Percentiles rank a stretch among this genome's conserved stretches.
phyloP scores from a whole-genome alignment of 2,329 filamentous ascomycete species.

The Cladosporium sp. region DNA sequence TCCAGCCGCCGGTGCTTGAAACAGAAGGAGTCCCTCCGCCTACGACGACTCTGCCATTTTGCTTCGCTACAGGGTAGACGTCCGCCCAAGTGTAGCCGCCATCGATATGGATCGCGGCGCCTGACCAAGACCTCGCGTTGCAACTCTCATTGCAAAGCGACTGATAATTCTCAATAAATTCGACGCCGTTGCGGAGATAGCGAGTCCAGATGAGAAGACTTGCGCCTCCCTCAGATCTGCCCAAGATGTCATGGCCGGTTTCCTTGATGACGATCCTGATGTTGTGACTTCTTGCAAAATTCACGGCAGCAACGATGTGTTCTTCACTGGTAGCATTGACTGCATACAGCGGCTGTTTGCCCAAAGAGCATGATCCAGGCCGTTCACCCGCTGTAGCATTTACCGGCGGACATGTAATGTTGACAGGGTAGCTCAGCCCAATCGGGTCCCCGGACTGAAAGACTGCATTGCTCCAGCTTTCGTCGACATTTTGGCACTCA shows the following conservation, averaged over 20 bases:
- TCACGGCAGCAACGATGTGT: constrained; percentile 33
- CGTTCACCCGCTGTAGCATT: constrained; percentile 19
- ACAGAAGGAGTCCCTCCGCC: constrained; percentile 20
- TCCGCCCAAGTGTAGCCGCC: constrained; percentile 31
- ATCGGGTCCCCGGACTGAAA: constrained; percentile 26
- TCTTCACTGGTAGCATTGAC: constrained; percentile 31
- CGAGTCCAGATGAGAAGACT: constrained; percentile 29
- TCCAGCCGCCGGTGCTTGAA: constrained; percentile 21
- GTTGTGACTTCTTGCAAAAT: constrained; percentile 33
- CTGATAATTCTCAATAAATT: constrained; percentile 21
- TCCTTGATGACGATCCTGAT: constrained; percentile 46
- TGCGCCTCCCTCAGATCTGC: constrained; percentile 27
- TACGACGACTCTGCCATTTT: constrained; percentile 26
- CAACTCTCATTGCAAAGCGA: constrained; percentile 17
- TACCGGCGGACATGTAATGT: constrained; percentile 24
- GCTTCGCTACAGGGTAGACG: constrained; percentile 25
- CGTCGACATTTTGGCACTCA: constrained; percentile 22
- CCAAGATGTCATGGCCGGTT: constrained; percentile 49
- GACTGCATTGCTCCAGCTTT: constrained; percentile 22
- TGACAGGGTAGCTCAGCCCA: constrained; percentile 25
- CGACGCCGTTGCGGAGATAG: constrained; percentile 26
- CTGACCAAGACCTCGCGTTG: constrained; percentile 29
- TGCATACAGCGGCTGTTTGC: constrained; percentile 23
- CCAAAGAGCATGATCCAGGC: constrained; percentile 23
- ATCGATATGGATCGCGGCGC: constrained; percentile 25